phyloP scores from a whole-genome alignment of 306 rosid species.

The Fagus sylvatica region DNA sequence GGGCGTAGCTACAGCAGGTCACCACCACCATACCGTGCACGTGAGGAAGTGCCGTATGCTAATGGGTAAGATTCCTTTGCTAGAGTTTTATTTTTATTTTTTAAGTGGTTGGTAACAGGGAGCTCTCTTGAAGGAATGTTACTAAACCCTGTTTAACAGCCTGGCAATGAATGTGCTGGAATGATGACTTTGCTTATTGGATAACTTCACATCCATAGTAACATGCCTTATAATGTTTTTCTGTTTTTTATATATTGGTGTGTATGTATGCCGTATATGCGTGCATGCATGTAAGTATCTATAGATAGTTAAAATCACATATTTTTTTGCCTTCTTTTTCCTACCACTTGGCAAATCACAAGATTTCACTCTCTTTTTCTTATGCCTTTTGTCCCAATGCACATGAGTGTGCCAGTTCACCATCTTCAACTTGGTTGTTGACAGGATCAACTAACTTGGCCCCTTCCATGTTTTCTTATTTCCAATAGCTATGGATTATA shows the following conservation, averaged over 20 bases:
- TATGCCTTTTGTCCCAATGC: neutral
- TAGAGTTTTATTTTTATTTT: neutral
- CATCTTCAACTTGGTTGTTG: neutral
- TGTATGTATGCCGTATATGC: neutral
- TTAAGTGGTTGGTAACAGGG: neutral
- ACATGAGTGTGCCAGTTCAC: neutral
- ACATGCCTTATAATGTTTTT: neutral
- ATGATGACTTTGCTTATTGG: neutral
- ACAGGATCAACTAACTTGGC: neutral
- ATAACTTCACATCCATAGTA: neutral
- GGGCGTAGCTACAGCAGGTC: slow-evolving; percentile 93
- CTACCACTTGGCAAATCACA: no score
- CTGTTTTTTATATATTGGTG: no score
- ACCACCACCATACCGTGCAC: slow-evolving; percentile 85
- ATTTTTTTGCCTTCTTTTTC: neutral
- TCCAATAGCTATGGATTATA: neutral
- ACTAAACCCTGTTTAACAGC: neutral
- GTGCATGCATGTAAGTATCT: neutral
- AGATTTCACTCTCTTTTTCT: neutral
- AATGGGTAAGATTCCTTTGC: slow-evolving; percentile 67
- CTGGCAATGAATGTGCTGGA: neutral
- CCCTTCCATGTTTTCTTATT: neutral
- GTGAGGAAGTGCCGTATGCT: slow-evolving; percentile 86
- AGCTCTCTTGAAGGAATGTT: neutral
- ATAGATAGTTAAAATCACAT: no score